phyloP scores from a whole-genome alignment of 2,329 filamentous ascomycete genomes.

The Aureobasidium sp. region DNA sequence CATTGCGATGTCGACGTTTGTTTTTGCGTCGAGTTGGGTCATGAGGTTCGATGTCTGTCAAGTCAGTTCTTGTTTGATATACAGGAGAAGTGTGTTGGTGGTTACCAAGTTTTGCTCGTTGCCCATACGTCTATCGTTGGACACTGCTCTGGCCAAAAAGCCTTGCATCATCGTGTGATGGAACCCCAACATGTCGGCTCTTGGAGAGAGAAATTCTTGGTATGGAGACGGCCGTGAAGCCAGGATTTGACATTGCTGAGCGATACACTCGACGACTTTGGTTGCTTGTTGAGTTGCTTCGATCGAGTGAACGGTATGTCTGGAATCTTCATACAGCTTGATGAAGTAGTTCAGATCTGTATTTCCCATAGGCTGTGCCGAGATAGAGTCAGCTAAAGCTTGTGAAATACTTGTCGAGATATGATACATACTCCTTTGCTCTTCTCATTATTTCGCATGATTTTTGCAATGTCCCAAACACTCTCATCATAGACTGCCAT shows the following conservation, averaged over 20 bases:
- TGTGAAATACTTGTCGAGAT: not conserved
- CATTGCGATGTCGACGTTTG: slow-evolving; percentile 20
- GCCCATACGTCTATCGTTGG: not conserved
- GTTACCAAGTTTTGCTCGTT: not conserved
- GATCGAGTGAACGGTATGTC: slow-evolving; percentile 9
- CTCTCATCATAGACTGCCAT: not conserved
- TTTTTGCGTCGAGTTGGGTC: slow-evolving; percentile 42
- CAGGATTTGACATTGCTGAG: not conserved
- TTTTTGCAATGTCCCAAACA: slow-evolving; percentile 8
- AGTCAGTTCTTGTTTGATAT: not conserved
- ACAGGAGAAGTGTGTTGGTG: not conserved
- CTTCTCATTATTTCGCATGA: slow-evolving; percentile 3
- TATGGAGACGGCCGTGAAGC: not conserved
- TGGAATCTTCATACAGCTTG: slow-evolving; percentile 1
- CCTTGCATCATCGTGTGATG: not conserved
- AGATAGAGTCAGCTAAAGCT: not conserved
- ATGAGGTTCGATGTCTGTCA: slow-evolving; percentile 35
- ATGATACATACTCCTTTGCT: not conserved
- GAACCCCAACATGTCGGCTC: not conserved
- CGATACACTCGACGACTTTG: slow-evolving; percentile 4
- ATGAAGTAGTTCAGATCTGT: not conserved
- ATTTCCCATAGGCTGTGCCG: not conserved
- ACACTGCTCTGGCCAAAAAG: not conserved
- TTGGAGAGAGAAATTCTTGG: not conserved
- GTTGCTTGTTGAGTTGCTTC: slow-evolving; percentile 11